Evolutionary conservation across 2,329 filamentous ascomycete species (phyloP).

Genomic region (Cadophora sp.): DNA sequence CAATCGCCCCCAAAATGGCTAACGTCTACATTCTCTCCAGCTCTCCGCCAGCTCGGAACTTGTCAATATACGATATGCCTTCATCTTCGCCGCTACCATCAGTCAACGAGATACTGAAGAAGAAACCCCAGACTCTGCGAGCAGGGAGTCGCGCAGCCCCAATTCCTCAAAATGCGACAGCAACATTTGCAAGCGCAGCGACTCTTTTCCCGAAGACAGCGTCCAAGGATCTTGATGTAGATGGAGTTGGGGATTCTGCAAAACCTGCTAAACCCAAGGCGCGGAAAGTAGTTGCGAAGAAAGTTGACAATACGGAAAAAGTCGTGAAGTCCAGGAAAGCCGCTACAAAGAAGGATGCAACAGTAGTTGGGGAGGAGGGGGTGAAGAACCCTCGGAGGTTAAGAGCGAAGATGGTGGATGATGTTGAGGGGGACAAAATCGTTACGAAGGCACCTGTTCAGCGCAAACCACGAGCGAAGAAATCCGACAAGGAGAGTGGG

Average conservation of each 20-base stretch:
- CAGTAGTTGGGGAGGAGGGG: constrained; percentile 9
- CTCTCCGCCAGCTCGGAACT: constrained; percentile 33
- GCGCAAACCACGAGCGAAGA: constrained; percentile 37
- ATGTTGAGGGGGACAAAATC: constrained; percentile 13
- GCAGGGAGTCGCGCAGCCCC: constrained; percentile 49
- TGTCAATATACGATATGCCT: constrained; percentile 37
- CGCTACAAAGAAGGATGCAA: constrained; percentile 19
- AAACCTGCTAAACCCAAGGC: constrained; percentile 42
- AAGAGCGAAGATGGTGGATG: constrained; percentile 35
- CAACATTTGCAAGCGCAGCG: constrained; percentile 53
- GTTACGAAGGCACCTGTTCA: constrained; percentile 19
- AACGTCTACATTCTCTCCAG: constrained; percentile 43
- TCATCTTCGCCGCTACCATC: constrained; percentile 53
- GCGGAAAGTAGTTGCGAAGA: constrained; percentile 33
- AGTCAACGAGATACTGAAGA: constrained; percentile 55
- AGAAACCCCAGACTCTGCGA: constrained; percentile 44
- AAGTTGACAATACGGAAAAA: constrained; percentile 18
- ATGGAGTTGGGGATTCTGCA: neutral
- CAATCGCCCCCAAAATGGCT: constrained; percentile 46
- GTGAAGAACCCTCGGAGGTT: constrained; percentile 27
- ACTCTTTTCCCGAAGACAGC: constrained; percentile 35
- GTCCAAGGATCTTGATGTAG: constrained; percentile 23
- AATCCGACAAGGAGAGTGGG: constrained; percentile 23
- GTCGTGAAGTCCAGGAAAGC: constrained; percentile 25
- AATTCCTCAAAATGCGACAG: constrained; percentile 48